A percentile compares a stretch with the other conserved stretches of the same genome.
Conservation (phyloP, 257 asterid genomes). For the Solanum lycopersicoides region DNA sequence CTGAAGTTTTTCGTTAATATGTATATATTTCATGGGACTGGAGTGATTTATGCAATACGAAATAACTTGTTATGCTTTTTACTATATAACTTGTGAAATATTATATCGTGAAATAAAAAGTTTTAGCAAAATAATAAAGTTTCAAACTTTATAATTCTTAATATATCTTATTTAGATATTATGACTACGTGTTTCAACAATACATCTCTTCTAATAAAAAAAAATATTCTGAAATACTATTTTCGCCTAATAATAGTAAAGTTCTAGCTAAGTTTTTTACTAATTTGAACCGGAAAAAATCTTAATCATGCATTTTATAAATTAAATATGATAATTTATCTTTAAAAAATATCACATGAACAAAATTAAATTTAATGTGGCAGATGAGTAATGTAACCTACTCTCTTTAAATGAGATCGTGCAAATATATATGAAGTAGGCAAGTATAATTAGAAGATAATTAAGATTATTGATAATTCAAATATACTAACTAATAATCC, state of each 20-base stretch:
- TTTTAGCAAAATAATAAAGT: not conserved
- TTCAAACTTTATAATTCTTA: too few relatives aligned
- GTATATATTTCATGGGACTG: not conserved
- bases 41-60: not conserved
- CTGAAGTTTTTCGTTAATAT: not conserved
- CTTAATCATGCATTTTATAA: not conserved
- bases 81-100: not conserved
- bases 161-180: not conserved
- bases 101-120: not conserved
- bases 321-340: too few relatives aligned
- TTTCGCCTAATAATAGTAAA: not conserved
- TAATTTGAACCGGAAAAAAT: too few relatives aligned
- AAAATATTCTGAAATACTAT: not conserved
- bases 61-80: not conserved
- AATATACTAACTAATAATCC: not conserved
- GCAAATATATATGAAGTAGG: not conserved
- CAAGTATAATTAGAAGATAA: not conserved
- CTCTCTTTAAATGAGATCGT: not conserved
- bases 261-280: not conserved
- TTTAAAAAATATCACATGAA: not conserved
- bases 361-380: not conserved
- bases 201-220: not conserved
- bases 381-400: not conserved
- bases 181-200: not conserved
- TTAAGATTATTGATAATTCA: not conserved